Percentiles rank a stretch among this genome's conserved stretches.
Evolutionary conservation across 2,329 filamentous ascomycete genomes (phyloP).

Genomic region (Colletotrichum camelliae): DNA sequence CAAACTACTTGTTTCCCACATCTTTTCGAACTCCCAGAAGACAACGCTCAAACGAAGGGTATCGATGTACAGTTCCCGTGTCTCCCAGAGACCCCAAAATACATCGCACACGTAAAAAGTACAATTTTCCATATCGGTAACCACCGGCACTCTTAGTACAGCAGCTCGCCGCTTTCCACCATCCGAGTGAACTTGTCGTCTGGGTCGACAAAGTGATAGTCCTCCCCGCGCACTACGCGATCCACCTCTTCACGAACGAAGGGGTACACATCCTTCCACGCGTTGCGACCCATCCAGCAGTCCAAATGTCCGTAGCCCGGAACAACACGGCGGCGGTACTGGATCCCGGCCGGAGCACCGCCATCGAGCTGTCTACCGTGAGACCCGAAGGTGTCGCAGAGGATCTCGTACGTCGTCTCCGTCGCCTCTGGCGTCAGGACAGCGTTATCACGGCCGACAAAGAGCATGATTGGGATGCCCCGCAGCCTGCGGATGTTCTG

Average conservation of each 20-base stretch:
- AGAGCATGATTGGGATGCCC: constrained; percentile 61
- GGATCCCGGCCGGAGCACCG: constrained; percentile 33
- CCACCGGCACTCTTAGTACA: constrained; percentile 30
- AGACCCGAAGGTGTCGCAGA: constrained; percentile 57
- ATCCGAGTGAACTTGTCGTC: constrained; percentile 46
- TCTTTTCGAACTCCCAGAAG: neutral
- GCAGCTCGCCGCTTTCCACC: constrained; percentile 44
- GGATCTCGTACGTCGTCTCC: constrained; percentile 55
- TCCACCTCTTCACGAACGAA: constrained; percentile 60
- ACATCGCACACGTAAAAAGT: neutral
- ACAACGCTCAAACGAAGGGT: neutral
- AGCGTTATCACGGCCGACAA: constrained; percentile 61
- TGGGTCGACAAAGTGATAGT: constrained; percentile 49
- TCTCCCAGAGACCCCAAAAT: neutral
- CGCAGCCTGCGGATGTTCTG: constrained; percentile 56
- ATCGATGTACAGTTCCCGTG: neutral
- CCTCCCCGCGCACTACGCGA: constrained; percentile 49
- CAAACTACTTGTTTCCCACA: neutral
- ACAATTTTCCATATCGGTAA: neutral
- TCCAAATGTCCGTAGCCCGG: constrained; percentile 66
- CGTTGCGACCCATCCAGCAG: constrained; percentile 66
- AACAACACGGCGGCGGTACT: constrained; percentile 58
- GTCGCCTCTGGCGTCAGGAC: constrained; percentile 61
- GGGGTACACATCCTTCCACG: constrained; percentile 65
- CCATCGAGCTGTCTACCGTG: constrained; percentile 24